Conservation (phyloP, 1,284 basidiomycete species). For the Lentinus polychrous region DNA sequence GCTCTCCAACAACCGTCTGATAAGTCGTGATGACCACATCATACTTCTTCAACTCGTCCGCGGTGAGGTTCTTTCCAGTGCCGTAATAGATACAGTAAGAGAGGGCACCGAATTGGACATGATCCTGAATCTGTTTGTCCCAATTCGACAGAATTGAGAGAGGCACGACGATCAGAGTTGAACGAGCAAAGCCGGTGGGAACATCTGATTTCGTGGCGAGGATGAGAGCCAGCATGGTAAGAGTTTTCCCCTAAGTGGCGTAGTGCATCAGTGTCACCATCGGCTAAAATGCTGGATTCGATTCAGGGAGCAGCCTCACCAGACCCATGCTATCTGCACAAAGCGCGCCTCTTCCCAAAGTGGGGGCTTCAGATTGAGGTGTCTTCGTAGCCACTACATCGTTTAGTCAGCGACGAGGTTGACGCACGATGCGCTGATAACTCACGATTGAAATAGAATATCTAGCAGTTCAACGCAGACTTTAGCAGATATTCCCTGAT, state of each 20-base stretch:
- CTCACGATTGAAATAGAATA: slow-evolving; percentile 64
- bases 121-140: slow-evolving; percentile 83
- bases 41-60: slow-evolving; percentile 54
- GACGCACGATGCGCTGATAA: slow-evolving; percentile 2
- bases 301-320: slow-evolving; percentile 25
- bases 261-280: no score
- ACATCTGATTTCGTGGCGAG: slow-evolving; percentile 67
- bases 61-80: slow-evolving; percentile 49
- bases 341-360: slow-evolving; percentile 75
- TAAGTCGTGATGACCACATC: slow-evolving; percentile 92
- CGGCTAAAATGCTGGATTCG: no score
- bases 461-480: slow-evolving; percentile 23
- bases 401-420: not conserved
- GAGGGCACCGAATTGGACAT: slow-evolving; percentile 53
- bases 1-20: slow-evolving; percentile 58
- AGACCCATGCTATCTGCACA: slow-evolving; percentile 88
- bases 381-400: slow-evolving; percentile 68
- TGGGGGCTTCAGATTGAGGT: slow-evolving; percentile 59
- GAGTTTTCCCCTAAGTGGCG: slow-evolving; percentile 65
- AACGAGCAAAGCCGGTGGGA: slow-evolving; percentile 46
- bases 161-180: slow-evolving; percentile 80
- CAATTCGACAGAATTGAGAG: slow-evolving; percentile 87
- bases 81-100: slow-evolving; percentile 68
- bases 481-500: not conserved
- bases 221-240: slow-evolving; percentile 75